Percentiles rank a stretch among this genome's conserved stretches.
These are phyloP conservation scores for Sungouiozyma ichnusensis DNA, from an alignment of 805 yeast genomes.

Conservation along the genomic window DNA sequence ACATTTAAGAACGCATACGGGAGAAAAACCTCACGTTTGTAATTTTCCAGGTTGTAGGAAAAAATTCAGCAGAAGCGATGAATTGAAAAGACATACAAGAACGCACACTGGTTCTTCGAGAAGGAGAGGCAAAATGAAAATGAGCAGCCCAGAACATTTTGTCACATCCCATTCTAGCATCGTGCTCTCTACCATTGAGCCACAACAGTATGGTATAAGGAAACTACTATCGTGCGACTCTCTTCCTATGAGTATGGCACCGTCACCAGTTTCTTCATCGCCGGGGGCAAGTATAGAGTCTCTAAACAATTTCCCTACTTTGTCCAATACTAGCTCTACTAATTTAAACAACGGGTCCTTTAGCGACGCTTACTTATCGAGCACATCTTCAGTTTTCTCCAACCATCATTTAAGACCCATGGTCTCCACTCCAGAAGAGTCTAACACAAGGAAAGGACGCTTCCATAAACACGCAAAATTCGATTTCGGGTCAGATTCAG, in stretches of 20 bases:
- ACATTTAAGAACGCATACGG: conserved; percentile 84
- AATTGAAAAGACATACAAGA: conserved; percentile 71
- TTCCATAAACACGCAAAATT: not conserved
- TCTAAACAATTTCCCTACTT: not conserved
- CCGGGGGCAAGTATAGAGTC: not conserved
- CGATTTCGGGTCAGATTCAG: not conserved
- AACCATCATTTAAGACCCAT: not conserved
- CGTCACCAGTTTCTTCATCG: not conserved
- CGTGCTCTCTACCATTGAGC: not conserved
- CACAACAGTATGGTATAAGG: not conserved
- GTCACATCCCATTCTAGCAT: not conserved
- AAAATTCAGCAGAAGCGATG: conserved; percentile 70
- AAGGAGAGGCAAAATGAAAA: not conserved
- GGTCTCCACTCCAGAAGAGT: not conserved
- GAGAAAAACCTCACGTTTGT: conserved; percentile 83
- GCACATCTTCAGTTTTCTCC: not conserved
- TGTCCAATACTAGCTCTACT: not conserved
- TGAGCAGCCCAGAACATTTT: not conserved
- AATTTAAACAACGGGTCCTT: not conserved
- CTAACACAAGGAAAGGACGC: not conserved
- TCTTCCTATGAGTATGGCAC: not conserved
- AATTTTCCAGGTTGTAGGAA: conserved; percentile 70
- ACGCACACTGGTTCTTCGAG: conserved; percentile 39
- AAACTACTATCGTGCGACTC: not conserved
- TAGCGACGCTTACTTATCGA: not conserved